Base-by-base conservation (phyloP, 176 grass and related monocot genomes). In the Dendrocalamus sinicus region DNA sequence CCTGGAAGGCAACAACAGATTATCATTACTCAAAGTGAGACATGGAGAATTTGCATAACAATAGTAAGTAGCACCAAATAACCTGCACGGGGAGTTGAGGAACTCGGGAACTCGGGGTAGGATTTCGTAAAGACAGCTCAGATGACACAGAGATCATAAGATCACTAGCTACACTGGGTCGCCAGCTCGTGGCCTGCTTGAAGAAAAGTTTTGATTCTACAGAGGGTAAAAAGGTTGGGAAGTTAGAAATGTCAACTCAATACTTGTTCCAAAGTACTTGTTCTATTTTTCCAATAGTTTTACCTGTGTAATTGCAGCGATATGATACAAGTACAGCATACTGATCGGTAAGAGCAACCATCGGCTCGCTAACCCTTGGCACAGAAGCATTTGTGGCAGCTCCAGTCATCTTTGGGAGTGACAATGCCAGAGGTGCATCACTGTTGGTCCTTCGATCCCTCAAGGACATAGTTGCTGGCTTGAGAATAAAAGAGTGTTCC, bases 401-500 rank as follows among this genome's bases (percentile, higher is more conserved):
- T 63, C 70, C 68, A 47, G 44, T 81, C 76, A 63, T 72, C 32
- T 88, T 87, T 71, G 84, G 67, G 75, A 84, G 81, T 67, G 86
- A 71, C 70, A 87, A 88, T 80, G 80, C 48, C 9, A 51, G 59
- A 77, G 67, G 81, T 61, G 35, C 84, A 83, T 98, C 88, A 81
- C 32, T 70, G 50, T 81, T 86, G 52, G 79, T 65, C 80, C 79
- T 98, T 40, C 52, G 74, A 68, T 91, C 85, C 83, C 80, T 92
- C 40, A 62, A 86, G 39, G 78, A 72, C 82, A 77, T 91, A 75
- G 82, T 82, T 88, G 90, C 92, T 81, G 90, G 90, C 85, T 99
- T 99, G 67, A 99, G 90, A 92, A 99, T 92, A 85, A 96, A 99
- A 76, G 96, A 99, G 89, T 99, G 96, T 41, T 99, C 92, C 84